These are phyloP conservation scores for Solanum virginianum DNA, from an alignment of 257 asterid species.

Conservation along the genomic window DNA sequence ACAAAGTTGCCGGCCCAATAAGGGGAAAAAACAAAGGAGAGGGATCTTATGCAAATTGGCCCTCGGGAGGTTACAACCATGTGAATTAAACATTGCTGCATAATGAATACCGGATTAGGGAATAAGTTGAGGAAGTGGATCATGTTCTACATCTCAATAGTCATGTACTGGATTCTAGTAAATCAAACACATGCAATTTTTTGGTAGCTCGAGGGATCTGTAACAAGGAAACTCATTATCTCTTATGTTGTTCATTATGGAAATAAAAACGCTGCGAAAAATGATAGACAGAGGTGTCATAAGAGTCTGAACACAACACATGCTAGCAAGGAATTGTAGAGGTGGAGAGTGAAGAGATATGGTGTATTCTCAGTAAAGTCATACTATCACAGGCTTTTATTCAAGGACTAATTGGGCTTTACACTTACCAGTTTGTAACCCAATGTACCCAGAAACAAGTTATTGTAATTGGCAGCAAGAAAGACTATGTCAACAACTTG, in stretches of 20 bases:
- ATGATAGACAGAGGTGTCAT: not conserved
- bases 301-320: not conserved
- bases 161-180: not conserved
- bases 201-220: not conserved
- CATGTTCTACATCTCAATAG: not conserved
- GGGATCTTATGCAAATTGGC: not conserved
- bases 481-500: not conserved
- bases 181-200: not conserved
- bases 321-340: not conserved
- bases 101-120: not conserved
- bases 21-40: not conserved
- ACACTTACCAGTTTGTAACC: not conserved
- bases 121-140: not conserved
- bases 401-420: not conserved
- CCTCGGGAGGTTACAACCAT: not conserved
- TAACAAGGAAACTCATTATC: not conserved
- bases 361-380: not conserved
- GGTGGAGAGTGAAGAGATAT: not conserved
- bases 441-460: not conserved
- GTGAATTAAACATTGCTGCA: not conserved
- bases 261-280: not conserved
- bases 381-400: not conserved
- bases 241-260: not conserved
- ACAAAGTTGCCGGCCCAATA: not conserved
- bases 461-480: not conserved